Percentiles rank a stretch among this genome's conserved stretches.
Conservation (phyloP, 805 yeast species). For the Yarrowia deformans region DNA sequence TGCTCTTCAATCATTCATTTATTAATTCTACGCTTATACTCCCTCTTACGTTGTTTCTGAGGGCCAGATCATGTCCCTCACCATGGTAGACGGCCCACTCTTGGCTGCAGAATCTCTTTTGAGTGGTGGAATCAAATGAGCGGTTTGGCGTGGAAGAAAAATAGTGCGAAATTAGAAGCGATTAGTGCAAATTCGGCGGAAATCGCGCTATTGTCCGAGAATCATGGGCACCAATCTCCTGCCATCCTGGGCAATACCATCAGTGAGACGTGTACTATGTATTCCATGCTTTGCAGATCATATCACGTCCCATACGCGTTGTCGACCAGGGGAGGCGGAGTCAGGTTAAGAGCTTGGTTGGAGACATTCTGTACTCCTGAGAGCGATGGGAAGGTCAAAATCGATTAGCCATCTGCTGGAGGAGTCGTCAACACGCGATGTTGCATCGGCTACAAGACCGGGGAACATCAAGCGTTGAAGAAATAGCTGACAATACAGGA, state of each 20-base stretch:
- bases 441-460: too few species aligned
- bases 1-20: too few species aligned
- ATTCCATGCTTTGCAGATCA: slow-evolving; percentile 7
- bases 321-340: not conserved
- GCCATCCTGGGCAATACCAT: not conserved
- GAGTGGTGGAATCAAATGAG: not conserved
- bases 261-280: too few species aligned
- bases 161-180: not conserved
- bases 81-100: not conserved
- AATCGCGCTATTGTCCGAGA: not conserved
- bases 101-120: not conserved
- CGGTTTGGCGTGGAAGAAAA: not conserved
- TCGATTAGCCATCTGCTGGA: too few species aligned
- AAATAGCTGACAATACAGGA: too few species aligned
- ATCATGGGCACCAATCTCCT: not conserved
- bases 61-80: not conserved
- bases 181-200: not conserved
- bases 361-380: too few species aligned
- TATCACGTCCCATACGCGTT: slow-evolving; percentile 19
- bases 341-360: not conserved
- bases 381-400: too few species aligned
- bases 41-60: too few species aligned
- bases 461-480: too few species aligned
- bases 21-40: not conserved
- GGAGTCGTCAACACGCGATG: too few species aligned